A percentile compares a stretch with the other conserved stretches of the same genome.
Evolutionary conservation across 208 protist species (phyloP).

Genomic region (Leishmania braziliensis): DNA sequence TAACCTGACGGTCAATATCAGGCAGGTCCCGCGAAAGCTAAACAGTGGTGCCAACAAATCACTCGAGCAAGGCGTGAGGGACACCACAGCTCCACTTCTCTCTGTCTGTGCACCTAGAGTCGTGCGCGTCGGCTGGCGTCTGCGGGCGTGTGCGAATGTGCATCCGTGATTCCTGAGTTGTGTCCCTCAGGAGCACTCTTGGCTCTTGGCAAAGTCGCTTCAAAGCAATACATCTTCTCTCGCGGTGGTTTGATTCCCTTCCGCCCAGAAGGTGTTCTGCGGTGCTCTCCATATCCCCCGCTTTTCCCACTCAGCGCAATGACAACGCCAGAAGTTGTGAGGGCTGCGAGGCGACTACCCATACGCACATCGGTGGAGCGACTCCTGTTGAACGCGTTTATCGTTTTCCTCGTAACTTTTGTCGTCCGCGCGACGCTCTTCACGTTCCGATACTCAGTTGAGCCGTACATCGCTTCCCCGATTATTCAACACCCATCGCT

Average conservation of each 20-base stretch:
- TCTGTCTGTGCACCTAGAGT: background rate
- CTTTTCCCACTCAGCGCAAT: background rate
- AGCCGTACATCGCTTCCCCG: conserved; percentile 21
- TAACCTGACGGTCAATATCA: background rate
- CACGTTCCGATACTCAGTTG: conserved; percentile 11
- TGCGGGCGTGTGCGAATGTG: background rate
- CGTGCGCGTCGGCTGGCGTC: background rate
- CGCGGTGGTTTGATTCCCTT: background rate
- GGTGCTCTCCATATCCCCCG: background rate
- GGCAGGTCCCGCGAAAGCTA: background rate
- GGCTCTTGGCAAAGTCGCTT: background rate
- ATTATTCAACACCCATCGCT: conserved; percentile 27
- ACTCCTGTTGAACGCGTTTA: conserved; percentile 15
- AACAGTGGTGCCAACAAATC: background rate
- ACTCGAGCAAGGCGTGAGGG: background rate
- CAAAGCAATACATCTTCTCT: background rate
- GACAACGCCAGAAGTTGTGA: background rate
- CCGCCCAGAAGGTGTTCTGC: background rate
- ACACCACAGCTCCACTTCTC: background rate
- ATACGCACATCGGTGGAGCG: conserved; percentile 11
- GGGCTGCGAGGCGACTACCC: background rate
- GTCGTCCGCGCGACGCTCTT: conserved; percentile 14
- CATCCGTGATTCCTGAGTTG: background rate
- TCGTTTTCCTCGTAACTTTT: conserved; percentile 27
- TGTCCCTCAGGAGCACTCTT: background rate